Conservation (phyloP, 805 yeast genomes). For the Blastobotrys parvus region DNA sequence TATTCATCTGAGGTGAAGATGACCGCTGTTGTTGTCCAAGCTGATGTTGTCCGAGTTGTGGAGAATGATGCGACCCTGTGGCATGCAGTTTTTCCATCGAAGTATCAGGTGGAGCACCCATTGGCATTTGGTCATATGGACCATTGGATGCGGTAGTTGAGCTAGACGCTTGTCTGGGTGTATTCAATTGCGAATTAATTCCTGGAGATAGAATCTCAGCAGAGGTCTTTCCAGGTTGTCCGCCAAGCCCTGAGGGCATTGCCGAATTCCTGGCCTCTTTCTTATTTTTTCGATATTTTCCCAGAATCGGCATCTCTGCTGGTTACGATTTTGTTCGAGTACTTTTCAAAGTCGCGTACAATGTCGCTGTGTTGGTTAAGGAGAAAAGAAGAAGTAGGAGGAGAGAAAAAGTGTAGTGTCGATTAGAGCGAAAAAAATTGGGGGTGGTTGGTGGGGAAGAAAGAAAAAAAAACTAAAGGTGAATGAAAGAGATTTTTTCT, state of each 20-base stretch:
- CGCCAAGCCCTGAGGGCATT: conserved; percentile 1
- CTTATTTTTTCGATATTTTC: conserved; percentile 13
- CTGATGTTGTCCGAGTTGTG: not conserved
- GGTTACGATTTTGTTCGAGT: not conserved
- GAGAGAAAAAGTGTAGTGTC: not conserved
- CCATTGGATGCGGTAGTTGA: conserved; percentile 1
- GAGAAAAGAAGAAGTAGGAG: not conserved
- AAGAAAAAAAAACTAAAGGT: too few species aligned
- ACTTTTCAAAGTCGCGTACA: too few species aligned
- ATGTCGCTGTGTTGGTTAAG: too few species aligned
- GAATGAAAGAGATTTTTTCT: too few species aligned
- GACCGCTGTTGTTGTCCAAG: not conserved
- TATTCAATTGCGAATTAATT: not conserved
- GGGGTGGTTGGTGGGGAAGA: too few species aligned
- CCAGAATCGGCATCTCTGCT: conserved; percentile 11
- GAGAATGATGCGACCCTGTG: conserved; percentile 1
- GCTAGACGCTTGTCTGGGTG: conserved; percentile 1
- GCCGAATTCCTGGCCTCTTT: conserved; percentile 12
- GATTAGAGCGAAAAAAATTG: too few species aligned
- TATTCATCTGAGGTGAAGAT: not conserved
- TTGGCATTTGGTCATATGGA: conserved; percentile 5
- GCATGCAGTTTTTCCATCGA: not conserved
- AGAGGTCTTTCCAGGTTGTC: not conserved
- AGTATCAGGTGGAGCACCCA: conserved; percentile 4
- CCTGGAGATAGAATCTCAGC: not conserved